Conservation (phyloP, 495 filamentous ascomycete species). For the Trichoderma asperelloides region DNA sequence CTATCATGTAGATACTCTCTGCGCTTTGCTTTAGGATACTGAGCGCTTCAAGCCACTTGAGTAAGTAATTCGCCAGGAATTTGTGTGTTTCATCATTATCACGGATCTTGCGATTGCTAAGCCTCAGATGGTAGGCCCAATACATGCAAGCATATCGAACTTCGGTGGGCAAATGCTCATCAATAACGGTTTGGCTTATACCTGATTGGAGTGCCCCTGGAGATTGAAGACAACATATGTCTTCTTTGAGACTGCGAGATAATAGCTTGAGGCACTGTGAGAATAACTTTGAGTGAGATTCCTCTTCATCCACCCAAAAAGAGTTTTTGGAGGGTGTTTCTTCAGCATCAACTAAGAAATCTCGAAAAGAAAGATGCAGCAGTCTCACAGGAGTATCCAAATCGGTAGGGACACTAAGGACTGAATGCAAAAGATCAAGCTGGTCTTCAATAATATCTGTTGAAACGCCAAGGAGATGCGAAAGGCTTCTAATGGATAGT, state of each 20-base stretch:
- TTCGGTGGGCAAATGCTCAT: conserved; percentile 15
- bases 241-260: conserved; percentile 7
- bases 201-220: conserved; percentile 1
- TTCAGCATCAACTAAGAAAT: conserved; percentile 18
- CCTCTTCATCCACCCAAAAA: conserved; percentile 23
- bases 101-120: conserved; percentile 9
- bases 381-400: conserved; percentile 15
- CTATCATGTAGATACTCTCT: background rate
- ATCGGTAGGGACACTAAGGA: conserved; percentile 18
- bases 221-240: conserved; percentile 17
- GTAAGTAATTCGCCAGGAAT: conserved; percentile 24
- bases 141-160: conserved; percentile 27
- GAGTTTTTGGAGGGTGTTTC: conserved; percentile 9
- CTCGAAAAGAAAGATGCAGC: conserved; percentile 23
- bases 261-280: conserved; percentile 24
- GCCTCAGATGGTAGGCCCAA: conserved; percentile 32
- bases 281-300: conserved; percentile 11
- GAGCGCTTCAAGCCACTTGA: conserved; percentile 28
- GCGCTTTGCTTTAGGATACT: conserved; percentile 15
- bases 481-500: conserved; percentile 14
- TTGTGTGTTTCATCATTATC: conserved; percentile 15
- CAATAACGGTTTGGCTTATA: conserved; percentile 3
- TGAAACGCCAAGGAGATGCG: conserved; percentile 11
- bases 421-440: conserved; percentile 23
- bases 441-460: conserved; percentile 10